phyloP scores from a whole-genome alignment of 1,284 basidiomycete species.

The Malassezia vespertilionis region DNA sequence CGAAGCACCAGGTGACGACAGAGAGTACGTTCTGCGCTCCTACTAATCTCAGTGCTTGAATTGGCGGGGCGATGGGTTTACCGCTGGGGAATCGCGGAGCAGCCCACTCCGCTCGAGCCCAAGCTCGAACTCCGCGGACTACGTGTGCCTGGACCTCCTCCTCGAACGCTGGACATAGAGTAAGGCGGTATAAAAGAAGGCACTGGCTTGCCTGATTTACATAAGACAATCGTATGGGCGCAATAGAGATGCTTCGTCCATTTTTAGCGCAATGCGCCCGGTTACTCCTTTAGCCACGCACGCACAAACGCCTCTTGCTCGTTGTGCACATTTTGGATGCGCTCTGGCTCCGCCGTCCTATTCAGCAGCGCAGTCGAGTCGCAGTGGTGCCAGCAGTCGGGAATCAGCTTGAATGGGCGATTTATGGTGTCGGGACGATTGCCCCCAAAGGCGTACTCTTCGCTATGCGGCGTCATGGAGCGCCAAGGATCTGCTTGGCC shows the following conservation, averaged over 20 bases:
- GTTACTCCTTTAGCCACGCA: conserved; percentile 58
- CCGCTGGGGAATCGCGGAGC: conserved; percentile 9
- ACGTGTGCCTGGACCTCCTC: neutral
- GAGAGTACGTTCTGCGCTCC: conserved; percentile 3
- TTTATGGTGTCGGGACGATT: conserved; percentile 61
- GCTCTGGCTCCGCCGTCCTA: conserved; percentile 57
- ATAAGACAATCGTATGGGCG: too few relatives aligned
- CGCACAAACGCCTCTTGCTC: conserved; percentile 71
- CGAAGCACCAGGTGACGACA: neutral
- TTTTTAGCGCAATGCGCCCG: too few relatives aligned
- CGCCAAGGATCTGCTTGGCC: conserved; percentile 79
- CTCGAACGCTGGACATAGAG: too few relatives aligned
- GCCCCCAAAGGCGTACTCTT: conserved; percentile 55
- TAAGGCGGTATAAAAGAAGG: too few relatives aligned
- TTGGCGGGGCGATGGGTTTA: conserved; percentile 12
- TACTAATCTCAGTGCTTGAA: conserved; percentile 3
- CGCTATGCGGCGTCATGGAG: conserved; percentile 70
- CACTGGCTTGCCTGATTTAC: too few relatives aligned
- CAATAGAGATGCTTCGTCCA: too few relatives aligned
- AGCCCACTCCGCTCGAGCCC: neutral
- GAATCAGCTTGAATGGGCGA: conserved; percentile 76
- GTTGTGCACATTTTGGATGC: conserved; percentile 69
- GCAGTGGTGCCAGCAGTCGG: conserved; percentile 48
- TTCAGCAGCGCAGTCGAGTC: conserved; percentile 31
- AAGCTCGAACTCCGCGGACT: too few relatives aligned